These are phyloP conservation scores for Pseudonitzschia multistriata DNA, from an alignment of 108 stramenopile genomes.

Conservation along the genomic window DNA sequence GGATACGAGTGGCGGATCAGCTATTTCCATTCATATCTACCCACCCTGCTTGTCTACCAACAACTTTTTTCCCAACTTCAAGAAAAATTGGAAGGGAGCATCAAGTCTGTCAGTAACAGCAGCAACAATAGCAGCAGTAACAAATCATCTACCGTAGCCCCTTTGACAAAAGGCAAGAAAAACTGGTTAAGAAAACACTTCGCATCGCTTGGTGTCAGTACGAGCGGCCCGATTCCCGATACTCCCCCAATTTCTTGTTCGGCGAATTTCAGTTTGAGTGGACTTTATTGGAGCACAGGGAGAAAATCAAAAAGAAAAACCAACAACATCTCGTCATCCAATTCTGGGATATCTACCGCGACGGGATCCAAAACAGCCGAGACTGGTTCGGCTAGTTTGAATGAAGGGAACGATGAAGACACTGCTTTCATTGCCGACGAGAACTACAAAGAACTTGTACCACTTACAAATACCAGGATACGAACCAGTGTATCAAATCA, in stretches of 20 bases:
- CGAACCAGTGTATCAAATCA: no score
- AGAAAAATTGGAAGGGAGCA: conserved; percentile 13
- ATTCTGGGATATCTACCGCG: not conserved
- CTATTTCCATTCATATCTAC: conserved; percentile 62
- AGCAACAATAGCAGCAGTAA: not conserved
- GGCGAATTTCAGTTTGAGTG: conserved; percentile 52
- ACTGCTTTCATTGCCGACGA: not conserved
- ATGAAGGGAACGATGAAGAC: not conserved
- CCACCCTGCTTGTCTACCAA: conserved; percentile 50
- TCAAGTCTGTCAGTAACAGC: not conserved
- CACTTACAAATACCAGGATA: not conserved
- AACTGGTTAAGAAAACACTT: conserved; percentile 45
- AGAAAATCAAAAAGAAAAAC: not conserved
- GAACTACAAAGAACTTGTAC: not conserved
- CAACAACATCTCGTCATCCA: not conserved
- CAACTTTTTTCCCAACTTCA: conserved; percentile 20
- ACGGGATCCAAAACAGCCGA: no score
- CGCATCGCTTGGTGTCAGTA: conserved; percentile 50
- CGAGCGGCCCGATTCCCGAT: conserved; percentile 50
- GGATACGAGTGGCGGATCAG: conserved; percentile 62
- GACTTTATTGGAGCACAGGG: conserved; percentile 47
- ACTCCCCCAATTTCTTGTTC: conserved; percentile 60
- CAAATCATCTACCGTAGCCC: conserved; percentile 4
- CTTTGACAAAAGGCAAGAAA: conserved; percentile 15
- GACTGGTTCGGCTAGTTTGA: no score